phyloP scores from a whole-genome alignment of 106 monocot genomes.

The Allium sativum region DNA sequence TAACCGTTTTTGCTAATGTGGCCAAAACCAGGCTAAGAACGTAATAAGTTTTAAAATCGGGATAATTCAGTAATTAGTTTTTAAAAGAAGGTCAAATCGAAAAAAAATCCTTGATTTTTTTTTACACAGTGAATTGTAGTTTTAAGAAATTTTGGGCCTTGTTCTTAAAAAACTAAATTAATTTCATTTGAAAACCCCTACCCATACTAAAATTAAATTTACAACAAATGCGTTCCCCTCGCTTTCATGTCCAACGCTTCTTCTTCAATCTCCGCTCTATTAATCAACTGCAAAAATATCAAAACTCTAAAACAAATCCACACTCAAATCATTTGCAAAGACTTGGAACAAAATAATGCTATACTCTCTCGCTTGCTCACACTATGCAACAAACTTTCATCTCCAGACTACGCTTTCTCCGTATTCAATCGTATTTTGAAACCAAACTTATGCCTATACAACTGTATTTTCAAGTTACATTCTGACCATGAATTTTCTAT shows the following conservation, averaged over 20 bases:
- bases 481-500: constrained; percentile 27
- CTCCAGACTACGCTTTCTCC: constrained; percentile 21
- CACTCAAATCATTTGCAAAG: constrained; percentile 34
- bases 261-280: constrained; percentile 6
- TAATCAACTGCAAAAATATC: constrained; percentile 14
- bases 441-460: constrained; percentile 48
- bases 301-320: constrained; percentile 36
- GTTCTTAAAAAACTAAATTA: too few relatives aligned
- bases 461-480: constrained; percentile 51
- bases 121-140: too few relatives aligned
- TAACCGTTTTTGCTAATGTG: too few relatives aligned
- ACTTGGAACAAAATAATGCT: constrained; percentile 47
- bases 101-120: too few relatives aligned
- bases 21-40: too few relatives aligned
- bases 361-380: constrained; percentile 51
- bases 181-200: too few relatives aligned
- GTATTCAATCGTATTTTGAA: constrained; percentile 24
- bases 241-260: neutral
- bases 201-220: too few relatives aligned
- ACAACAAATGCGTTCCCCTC: too few relatives aligned
- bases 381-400: constrained; percentile 31
- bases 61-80: too few relatives aligned
- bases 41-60: too few relatives aligned
- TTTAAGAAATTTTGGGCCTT: too few relatives aligned
- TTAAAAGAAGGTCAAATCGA: too few relatives aligned